phyloP scores from a whole-genome alignment of 1,284 basidiomycete species.

The Wolfiporia cocos region DNA sequence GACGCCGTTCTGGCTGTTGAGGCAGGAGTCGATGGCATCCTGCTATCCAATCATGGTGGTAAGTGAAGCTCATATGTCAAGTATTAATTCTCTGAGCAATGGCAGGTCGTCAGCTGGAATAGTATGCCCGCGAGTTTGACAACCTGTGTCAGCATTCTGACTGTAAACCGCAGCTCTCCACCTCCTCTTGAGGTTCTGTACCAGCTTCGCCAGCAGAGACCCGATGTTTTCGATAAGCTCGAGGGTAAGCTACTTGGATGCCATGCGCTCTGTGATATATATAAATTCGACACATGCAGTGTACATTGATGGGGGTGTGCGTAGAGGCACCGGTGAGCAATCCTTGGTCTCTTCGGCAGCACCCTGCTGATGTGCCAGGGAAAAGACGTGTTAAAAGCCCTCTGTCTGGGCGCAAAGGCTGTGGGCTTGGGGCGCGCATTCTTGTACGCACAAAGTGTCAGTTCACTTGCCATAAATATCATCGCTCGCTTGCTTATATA shows the following conservation, averaged over 20 bases:
- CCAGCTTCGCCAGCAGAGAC: slow-evolving; percentile 64
- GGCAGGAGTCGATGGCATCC: slow-evolving; percentile 79
- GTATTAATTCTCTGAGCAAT: too few species aligned
- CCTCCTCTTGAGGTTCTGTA: slow-evolving; percentile 75
- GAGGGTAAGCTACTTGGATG: too few species aligned
- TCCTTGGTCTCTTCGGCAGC: background rate
- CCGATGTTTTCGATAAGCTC: slow-evolving; percentile 64
- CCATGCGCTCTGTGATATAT: too few species aligned
- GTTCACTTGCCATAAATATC: slow-evolving; percentile 14
- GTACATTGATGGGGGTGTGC: slow-evolving; percentile 86
- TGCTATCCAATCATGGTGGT: slow-evolving; percentile 90
- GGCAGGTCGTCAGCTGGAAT: slow-evolving; percentile 83
- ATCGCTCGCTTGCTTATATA: too few species aligned
- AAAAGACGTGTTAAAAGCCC: slow-evolving; percentile 87
- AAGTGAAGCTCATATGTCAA: too few species aligned
- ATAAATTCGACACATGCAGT: too few species aligned
- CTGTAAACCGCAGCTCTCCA: slow-evolving; percentile 40
- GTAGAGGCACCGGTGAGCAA: slow-evolving; percentile 68
- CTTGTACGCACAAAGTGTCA: slow-evolving; percentile 82
- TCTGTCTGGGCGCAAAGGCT: slow-evolving; percentile 86
- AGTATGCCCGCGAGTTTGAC: slow-evolving; percentile 41
- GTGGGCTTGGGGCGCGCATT: slow-evolving; percentile 89
- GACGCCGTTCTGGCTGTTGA: slow-evolving; percentile 86
- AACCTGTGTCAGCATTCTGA: background rate
- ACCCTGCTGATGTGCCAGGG: too few species aligned